Evolutionary conservation across 495 filamentous ascomycete genomes (phyloP), one percentile per base, ranked within the genome.

Genomic region (Xylaria cubensis): DNA sequence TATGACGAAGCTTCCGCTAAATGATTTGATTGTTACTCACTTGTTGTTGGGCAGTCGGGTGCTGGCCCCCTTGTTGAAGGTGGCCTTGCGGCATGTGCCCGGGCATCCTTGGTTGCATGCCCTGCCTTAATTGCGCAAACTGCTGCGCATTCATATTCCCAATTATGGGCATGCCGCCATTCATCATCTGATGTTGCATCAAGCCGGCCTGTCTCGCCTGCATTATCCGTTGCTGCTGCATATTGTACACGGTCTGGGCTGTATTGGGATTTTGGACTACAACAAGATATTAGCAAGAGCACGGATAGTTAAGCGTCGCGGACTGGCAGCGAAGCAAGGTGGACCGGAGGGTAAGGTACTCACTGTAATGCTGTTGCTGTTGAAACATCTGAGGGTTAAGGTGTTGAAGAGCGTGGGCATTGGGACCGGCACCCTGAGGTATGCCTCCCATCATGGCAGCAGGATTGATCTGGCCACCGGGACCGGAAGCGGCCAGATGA

Each of bases 401-500:
- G 76, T 97, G 94, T 61, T 91, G 91, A 73, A 97, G 80, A 50
- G 93, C 93, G 80, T 96, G 93, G 66, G 90, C 88, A 81, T 90
- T 94, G 8, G 91, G 92, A 44, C 86, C 88, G 44, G 86, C 87
- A 56, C 88, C 92, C 58, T 92, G 92, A 75, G 92, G 92, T 90
- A 97, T 95, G 9, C 89, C 91, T 68, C 83, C 92, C 91, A 95
- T 84, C 71, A 92, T 90, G 36, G 91, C 88, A 32, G 91, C 88
- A 72, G 95, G 92, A 76, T 88, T 93, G 44, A 95, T 93, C 75
- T 96, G 94, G 50, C 88, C 90, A 69, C 90, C 91, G 9, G 93
- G 92, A 12, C 88, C 92, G 46, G 93, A 94, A n/a, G 94, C 94
- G 51, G 92, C 92, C 77, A 92, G 91, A 76, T 96, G 93, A 78